These are phyloP conservation scores for Benincasa hispida DNA, from an alignment of 306 rosid genomes.

Conservation along the genomic window DNA sequence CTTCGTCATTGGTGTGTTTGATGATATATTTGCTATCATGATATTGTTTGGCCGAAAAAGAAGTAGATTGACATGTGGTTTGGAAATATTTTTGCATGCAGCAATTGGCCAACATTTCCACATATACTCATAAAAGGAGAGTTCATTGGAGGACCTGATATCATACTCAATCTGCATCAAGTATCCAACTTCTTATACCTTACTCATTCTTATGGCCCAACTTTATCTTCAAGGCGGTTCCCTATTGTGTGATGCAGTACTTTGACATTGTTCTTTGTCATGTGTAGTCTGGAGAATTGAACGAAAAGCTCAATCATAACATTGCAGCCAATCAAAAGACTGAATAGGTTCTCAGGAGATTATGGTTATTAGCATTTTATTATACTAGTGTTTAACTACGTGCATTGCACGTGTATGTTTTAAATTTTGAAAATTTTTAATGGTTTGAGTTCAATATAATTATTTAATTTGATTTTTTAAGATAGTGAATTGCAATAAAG, in stretches of 20 bases:
- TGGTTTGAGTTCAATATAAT: too few relatives aligned
- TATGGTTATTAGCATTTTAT: too few relatives aligned
- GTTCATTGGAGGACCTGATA: conserved; percentile 86
- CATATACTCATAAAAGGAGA: conserved; percentile 89
- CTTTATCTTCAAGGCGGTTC: not conserved
- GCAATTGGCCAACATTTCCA: conserved; percentile 86
- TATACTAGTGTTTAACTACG: too few relatives aligned
- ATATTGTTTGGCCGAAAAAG: not conserved
- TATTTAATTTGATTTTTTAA: too few relatives aligned
- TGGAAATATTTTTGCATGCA: conserved; percentile 16
- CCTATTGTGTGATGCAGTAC: conserved; percentile 2
- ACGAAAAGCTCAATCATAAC: conserved; percentile 43
- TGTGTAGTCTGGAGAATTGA: conserved; percentile 53
- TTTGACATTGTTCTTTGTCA: conserved; percentile 9
- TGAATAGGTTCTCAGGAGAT: conserved; percentile 3
- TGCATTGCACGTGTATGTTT: too few relatives aligned
- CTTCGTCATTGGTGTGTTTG: too few relatives aligned
- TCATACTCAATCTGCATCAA: conserved; percentile 76
- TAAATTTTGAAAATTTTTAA: too few relatives aligned
- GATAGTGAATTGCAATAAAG: too few relatives aligned
- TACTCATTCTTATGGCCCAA: too few relatives aligned
- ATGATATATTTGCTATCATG: not conserved
- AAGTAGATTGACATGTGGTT: not conserved
- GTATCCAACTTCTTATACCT: conserved; percentile 14
- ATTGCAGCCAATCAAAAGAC: conserved; percentile 17